These are phyloP conservation scores for Malassezia globosa DNA, from an alignment of 1,284 basidiomycete species.

Conservation along the genomic window DNA sequence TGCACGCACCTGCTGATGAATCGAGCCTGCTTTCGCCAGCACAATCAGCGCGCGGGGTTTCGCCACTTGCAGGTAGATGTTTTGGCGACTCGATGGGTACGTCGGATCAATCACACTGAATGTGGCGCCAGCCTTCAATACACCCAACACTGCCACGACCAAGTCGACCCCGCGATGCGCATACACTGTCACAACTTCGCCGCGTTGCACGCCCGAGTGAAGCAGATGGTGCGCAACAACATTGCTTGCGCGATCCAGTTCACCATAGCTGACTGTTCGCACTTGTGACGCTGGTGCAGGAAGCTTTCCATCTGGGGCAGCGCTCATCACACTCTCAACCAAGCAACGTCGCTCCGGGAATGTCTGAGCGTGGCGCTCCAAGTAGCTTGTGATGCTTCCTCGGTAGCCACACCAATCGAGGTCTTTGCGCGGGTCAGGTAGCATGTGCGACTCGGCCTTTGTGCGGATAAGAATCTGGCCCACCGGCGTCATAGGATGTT, in stretches of 20 bases:
- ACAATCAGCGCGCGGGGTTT: conserved; percentile 85
- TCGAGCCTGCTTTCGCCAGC: conserved; percentile 75
- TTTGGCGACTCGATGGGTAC: conserved; percentile 86
- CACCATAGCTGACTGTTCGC: conserved; percentile 63
- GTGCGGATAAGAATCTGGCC: conserved; percentile 48
- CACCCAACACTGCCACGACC: conserved; percentile 90
- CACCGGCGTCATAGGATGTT: conserved; percentile 48
- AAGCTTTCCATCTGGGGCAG: conserved; percentile 59
- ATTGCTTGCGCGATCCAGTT: conserved; percentile 76
- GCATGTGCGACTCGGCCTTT: conserved; percentile 62
- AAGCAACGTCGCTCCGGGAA: conserved; percentile 41
- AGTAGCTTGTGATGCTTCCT: conserved; percentile 75
- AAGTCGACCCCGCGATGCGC: conserved; percentile 92
- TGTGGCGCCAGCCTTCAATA: conserved; percentile 89
- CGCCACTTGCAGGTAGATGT: conserved; percentile 87
- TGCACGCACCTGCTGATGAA: conserved; percentile 70
- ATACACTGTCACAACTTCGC: conserved; percentile 99
- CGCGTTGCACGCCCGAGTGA: conserved; percentile 70
- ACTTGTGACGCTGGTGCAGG: conserved; percentile 52
- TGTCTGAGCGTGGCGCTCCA: conserved; percentile 36
- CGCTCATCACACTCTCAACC: conserved; percentile 60
- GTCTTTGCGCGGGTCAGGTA: conserved; percentile 70
- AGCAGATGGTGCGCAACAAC: conserved; percentile 82
- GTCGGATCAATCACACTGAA: conserved; percentile 98
- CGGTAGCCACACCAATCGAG: conserved; percentile 95